A percentile compares a stretch with the other conserved stretches of the same genome.
Evolutionary conservation across 768 basidiomycete genomes (phyloP).

Genomic region (Lentinula lateritia): DNA sequence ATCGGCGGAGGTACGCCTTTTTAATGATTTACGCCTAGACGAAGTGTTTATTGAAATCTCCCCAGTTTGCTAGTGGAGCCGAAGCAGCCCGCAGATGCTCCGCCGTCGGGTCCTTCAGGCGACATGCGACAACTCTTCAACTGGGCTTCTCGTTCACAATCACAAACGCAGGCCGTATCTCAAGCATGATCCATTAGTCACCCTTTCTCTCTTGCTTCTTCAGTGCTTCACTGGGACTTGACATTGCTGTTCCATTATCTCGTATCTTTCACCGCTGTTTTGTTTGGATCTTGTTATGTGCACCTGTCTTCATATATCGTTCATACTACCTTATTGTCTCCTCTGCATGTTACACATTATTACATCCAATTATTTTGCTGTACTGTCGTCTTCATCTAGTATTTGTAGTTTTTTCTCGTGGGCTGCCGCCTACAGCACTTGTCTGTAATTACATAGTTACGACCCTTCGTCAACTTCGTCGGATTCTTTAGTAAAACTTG

Average conservation of each 20-base stretch:
- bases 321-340: constrained; percentile 1
- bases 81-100: constrained; percentile 68
- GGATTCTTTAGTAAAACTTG: neutral
- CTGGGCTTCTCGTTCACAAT: constrained; percentile 60
- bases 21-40: constrained; percentile 5
- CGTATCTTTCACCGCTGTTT: neutral
- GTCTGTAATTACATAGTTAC: neutral
- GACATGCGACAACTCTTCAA: constrained; percentile 78
- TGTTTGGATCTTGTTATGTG: constrained; percentile 2
- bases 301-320: neutral
- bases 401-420: neutral
- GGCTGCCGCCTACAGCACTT: neutral
- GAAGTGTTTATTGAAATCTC: constrained; percentile 5
- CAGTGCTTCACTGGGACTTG: neutral
- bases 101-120: constrained; percentile 46
- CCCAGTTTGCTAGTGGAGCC: constrained; percentile 77
- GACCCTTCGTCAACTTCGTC: neutral
- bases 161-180: constrained; percentile 25
- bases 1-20: constrained; percentile 67
- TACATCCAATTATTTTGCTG: neutral
- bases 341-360: neutral
- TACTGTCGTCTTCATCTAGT: constrained; percentile 1
- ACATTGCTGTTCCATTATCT: neutral
- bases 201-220: neutral
- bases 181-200: neutral